phyloP scores from a whole-genome alignment of 331 rosid genomes.

The Acacia concinna region DNA sequence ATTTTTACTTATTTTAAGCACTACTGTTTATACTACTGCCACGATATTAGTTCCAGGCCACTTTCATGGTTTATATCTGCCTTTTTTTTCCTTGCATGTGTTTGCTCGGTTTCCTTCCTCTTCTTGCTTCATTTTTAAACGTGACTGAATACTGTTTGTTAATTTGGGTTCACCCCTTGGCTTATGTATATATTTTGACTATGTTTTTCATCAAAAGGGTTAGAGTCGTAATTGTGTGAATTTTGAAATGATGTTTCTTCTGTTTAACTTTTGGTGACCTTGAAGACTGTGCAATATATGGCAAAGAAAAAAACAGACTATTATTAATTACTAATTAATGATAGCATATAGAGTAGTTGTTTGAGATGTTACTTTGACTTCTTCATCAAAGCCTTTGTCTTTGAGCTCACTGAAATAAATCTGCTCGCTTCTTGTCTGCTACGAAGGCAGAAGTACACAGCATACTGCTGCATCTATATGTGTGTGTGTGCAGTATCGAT shows the following conservation, averaged over 20 bases:
- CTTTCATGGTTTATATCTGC: not conserved
- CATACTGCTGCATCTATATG: not conserved
- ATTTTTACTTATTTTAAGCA: no score
- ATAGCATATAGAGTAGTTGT: not conserved
- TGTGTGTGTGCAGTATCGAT: not conserved
- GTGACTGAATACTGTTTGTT: not conserved
- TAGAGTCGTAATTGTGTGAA: not conserved
- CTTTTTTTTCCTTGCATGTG: not conserved
- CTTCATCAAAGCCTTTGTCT: not conserved
- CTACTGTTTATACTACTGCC: not conserved
- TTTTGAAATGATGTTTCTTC: constrained; percentile 34
- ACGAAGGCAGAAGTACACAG: not conserved
- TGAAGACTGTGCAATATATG: constrained; percentile 14
- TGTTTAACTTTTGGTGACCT: not conserved
- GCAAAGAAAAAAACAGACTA: not conserved
- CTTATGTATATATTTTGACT: not conserved
- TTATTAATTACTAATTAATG: not conserved
- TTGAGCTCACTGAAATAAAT: not conserved
- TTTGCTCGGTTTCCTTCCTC: not conserved
- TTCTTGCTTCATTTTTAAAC: not conserved
- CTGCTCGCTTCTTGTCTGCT: not conserved
- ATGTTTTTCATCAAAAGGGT: not conserved
- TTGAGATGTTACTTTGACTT: constrained; percentile 13
- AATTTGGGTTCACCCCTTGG: not conserved
- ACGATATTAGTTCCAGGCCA: not conserved